Evolutionary conservation across 441 rosid genomes (phyloP).

Genomic region (Euphorbia celastroides): DNA sequence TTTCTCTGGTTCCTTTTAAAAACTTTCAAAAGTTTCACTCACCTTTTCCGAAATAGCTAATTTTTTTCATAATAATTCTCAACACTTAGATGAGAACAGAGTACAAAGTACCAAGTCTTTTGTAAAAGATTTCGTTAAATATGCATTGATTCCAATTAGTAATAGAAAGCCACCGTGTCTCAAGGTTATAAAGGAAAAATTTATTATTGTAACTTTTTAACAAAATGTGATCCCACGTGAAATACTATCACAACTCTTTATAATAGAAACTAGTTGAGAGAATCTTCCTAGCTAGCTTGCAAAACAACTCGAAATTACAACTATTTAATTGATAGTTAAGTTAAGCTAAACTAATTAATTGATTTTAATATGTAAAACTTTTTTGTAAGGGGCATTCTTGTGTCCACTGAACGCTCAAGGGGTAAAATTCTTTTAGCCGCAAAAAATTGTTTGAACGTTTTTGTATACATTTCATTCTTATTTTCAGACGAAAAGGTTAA

Average conservation of each 20-base stretch:
- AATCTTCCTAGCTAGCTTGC: neutral
- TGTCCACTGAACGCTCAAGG: constrained; percentile 9
- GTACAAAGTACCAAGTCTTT: no score
- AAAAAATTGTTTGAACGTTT: neutral
- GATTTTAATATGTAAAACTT: neutral
- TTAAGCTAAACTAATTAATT: neutral
- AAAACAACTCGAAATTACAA: neutral
- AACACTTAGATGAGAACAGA: no score
- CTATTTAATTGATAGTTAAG: neutral
- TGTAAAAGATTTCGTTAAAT: no score
- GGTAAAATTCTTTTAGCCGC: constrained; percentile 3
- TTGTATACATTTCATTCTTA: neutral
- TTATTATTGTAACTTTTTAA: neutral
- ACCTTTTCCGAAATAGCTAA: no score
- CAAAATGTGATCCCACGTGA: neutral
- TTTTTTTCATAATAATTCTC: no score
- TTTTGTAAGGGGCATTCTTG: neutral
- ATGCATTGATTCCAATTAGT: no score
- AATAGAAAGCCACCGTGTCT: no score
- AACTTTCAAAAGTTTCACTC: no score
- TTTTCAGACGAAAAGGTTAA: neutral
- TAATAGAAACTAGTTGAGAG: neutral
- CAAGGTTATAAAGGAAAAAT: no score
- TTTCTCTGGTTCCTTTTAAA: no score
- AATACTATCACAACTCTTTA: neutral